Base-by-base conservation (phyloP, 306 rosid species). In the Cicer yamashitae region DNA sequence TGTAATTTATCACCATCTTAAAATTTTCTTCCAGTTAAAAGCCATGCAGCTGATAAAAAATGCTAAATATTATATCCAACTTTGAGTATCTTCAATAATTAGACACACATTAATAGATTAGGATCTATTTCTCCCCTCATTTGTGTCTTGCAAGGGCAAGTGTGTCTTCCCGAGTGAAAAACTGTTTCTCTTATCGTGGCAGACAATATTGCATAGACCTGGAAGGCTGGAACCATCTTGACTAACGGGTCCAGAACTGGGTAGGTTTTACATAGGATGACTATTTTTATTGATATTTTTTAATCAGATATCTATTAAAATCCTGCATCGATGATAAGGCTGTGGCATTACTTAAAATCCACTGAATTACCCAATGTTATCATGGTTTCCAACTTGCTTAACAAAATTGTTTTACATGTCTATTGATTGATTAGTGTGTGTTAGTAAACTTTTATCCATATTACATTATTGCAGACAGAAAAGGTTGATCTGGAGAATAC, bases 401-500 rank as follows among this genome's bases (percentile, higher is more conserved):
- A 17, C 44, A 50, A 65, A 66, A 65, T 15, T 3, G 45, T 71
- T 48, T 47, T 59, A 12, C 47, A 67, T 43, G 41, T 18, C 25
- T 37, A 22, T 47, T 37, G 62, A 22, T n/a, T 66, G 59, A 67
- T 43, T 67, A 59, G n/a, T 53, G 39, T 73, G 58, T 79, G 53
- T 84, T 84, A 50, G 75, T 61, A 72, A 77, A 81, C 73, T 82
- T 70, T 22, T 69, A 65, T 83, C 57, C 70, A 8, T 47, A 46
- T 77, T 82, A 56, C 62, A 72, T 83, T 84, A 48, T 82, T 90
- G 90, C 84, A 96, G 99, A 92, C 99, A 84, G 99, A 96, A 85
- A 96, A 96, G 85, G 99, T 96, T 71, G 99, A 96, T 85, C 87
- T 96, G 89, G 99, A 96, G 88, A 87, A 96, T 81, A 96, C 99